Conservation (phyloP, 768 basidiomycete species). For the Omphalotus guepiniiformis region DNA sequence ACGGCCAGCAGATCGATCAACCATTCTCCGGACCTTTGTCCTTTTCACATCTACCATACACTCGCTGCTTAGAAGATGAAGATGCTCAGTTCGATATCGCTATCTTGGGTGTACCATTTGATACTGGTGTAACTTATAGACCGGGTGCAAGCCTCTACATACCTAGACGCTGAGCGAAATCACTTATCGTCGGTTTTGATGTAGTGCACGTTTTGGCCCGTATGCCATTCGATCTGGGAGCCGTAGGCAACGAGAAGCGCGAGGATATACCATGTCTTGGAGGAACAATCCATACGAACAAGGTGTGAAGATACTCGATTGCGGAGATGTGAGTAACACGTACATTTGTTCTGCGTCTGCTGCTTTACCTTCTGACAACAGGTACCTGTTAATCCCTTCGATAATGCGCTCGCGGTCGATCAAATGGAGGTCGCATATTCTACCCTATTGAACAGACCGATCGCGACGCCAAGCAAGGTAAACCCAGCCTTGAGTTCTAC, state of each 20-base stretch:
- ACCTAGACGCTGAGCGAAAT: not conserved
- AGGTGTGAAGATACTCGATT: constrained; percentile 66
- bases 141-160: constrained; percentile 42
- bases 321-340: constrained; percentile 62
- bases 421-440: constrained; percentile 87
- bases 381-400: constrained; percentile 77
- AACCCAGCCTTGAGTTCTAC: constrained; percentile 2
- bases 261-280: constrained; percentile 74
- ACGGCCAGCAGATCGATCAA: constrained; percentile 70
- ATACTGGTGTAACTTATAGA: constrained; percentile 64
- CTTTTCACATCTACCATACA: constrained; percentile 80
- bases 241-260: constrained; percentile 51
- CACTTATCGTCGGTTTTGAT: constrained; percentile 21
- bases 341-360: not conserved
- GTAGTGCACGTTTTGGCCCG: constrained; percentile 84
- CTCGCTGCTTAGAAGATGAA: constrained; percentile 62
- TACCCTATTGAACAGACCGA: constrained; percentile 60
- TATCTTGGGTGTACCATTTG: constrained; percentile 76
- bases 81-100: constrained; percentile 64
- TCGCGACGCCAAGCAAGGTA: constrained; percentile 26
- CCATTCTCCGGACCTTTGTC: constrained; percentile 76
- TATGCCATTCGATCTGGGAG: constrained; percentile 80
- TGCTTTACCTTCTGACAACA: constrained; percentile 20
- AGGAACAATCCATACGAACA: constrained; percentile 57
- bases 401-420: constrained; percentile 78